phyloP scores from a whole-genome alignment of 2,329 filamentous ascomycete species.

The Fusarium sp. region DNA sequence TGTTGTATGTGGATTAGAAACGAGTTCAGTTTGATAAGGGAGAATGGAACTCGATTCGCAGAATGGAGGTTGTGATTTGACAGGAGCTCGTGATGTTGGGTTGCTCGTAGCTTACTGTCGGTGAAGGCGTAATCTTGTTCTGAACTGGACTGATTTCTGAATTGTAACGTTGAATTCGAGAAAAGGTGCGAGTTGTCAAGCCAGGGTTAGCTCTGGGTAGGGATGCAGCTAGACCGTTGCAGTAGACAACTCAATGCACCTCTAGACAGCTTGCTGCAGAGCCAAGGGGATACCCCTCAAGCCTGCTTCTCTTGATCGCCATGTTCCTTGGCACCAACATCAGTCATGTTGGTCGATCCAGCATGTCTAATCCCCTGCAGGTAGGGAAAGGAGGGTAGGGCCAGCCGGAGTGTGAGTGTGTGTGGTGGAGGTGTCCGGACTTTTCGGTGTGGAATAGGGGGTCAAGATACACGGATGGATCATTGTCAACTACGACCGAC shows the following conservation, averaged over 20 bases:
- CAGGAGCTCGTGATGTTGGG: background rate
- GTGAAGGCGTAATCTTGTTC: background rate
- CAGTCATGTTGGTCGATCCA: background rate
- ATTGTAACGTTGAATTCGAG: background rate
- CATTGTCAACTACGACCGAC: background rate
- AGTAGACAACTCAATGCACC: background rate
- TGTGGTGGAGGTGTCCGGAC: background rate
- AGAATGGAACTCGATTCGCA: conserved; percentile 1
- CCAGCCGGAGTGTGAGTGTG: background rate
- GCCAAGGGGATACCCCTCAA: background rate
- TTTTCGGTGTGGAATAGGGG: conserved; percentile 1
- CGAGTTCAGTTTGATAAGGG: conserved; percentile 32
- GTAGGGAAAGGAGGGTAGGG: background rate
- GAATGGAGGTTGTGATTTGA: background rate
- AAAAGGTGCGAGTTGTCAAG: background rate
- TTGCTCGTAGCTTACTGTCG: background rate
- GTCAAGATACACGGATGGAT: background rate
- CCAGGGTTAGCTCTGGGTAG: background rate
- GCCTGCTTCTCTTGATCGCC: background rate
- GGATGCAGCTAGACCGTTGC: background rate
- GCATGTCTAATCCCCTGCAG: background rate
- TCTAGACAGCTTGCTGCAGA: background rate
- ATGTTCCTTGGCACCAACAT: background rate
- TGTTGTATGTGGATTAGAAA: conserved; percentile 22
- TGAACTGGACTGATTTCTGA: background rate